Base-by-base conservation (phyloP, 805 yeast genomes). In the Nakazawaea ishiwadae region DNA sequence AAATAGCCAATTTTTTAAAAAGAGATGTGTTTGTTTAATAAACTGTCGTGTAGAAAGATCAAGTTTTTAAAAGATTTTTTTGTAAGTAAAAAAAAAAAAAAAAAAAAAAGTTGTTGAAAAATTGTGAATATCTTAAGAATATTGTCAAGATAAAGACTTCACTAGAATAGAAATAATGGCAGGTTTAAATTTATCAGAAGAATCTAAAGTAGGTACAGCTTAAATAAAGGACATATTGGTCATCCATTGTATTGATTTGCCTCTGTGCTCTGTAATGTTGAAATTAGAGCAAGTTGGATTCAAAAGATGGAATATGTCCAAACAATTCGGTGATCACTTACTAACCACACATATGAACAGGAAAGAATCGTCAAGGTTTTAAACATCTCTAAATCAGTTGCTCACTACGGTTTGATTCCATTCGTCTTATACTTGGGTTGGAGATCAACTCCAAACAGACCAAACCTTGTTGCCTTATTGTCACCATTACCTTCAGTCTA, bases 351-450 rank as follows among this genome's bases (percentile, higher is more conserved):
- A n/a, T n/a, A n/a, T n/a, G n/a, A n/a, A 34, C 26, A 84, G 77
- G 99, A 93, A 71, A 88, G 98, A 69, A 77, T 93, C 63, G 68
- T 81, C 61, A 87, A 82, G 63, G 68, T 90, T 49, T 68, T 89
- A 52, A 95, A 85, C 53, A 72, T 87, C 54, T 80, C 96, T 50
- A 86, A 88, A 60, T 84, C 87, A 40, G 75, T 84, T 56, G 85
- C 91, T 45, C 99, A 95, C 67, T 93, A 89, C 66, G 97, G 98
- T 35, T 93, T 96, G 87, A 82, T 93, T 55, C 99, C 99, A 44
- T 84, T 93, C 60, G 82, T 93, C 51, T 71, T 93, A 59, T 93
- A 93, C 72, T 70, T 93, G 54, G 99, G 93, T 36, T 84, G 89
- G 89, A 63, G 76, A 44, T 79, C 86, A 52, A 81, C 91, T 49